Conservation (phyloP, 495 filamentous ascomycete genomes). For the Hyphodiscus hymeniophilus region DNA sequence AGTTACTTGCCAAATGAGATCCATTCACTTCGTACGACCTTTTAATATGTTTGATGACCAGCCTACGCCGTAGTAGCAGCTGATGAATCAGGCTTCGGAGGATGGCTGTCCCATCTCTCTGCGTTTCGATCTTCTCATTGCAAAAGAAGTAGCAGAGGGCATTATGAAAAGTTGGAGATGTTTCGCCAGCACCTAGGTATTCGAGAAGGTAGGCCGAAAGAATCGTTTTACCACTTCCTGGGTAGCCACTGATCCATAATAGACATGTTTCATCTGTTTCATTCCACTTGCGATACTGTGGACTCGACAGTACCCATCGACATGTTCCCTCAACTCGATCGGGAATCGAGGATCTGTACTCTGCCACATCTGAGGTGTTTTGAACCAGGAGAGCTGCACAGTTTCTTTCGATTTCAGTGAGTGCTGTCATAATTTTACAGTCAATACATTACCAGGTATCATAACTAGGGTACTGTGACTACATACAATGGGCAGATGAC, state of each 20-base stretch:
- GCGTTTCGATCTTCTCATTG: slow-evolving; percentile 21
- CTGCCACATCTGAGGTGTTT: slow-evolving; percentile 11
- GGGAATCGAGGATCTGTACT: slow-evolving; percentile 15
- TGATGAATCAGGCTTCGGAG: slow-evolving; percentile 20
- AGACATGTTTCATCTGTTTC: slow-evolving; percentile 6
- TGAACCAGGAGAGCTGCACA: slow-evolving; percentile 17
- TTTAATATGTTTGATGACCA: slow-evolving; percentile 16
- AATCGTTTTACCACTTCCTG: slow-evolving; percentile 23
- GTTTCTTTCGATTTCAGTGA: slow-evolving; percentile 17
- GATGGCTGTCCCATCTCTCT: slow-evolving; percentile 19
- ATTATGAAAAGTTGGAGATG: not conserved
- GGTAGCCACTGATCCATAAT: slow-evolving; percentile 22
- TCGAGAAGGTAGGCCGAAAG: slow-evolving; percentile 12
- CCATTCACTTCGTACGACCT: slow-evolving; percentile 14
- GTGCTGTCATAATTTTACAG: slow-evolving; percentile 3
- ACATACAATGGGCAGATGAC: slow-evolving; percentile 11
- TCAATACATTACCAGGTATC: not conserved
- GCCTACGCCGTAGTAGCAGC: slow-evolving; percentile 9
- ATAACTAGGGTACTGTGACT: not conserved
- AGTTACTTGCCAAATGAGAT: slow-evolving; percentile 13
- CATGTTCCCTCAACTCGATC: slow-evolving; percentile 19
- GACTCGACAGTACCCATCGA: slow-evolving; percentile 21
- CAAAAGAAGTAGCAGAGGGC: slow-evolving; percentile 22
- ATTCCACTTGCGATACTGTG: slow-evolving; percentile 17
- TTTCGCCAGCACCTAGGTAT: slow-evolving; percentile 1